Evolutionary conservation across 2,329 filamentous ascomycete genomes (phyloP), one percentile per base, ranked within the genome.

Genomic region (Fusarium bactridioides): DNA sequence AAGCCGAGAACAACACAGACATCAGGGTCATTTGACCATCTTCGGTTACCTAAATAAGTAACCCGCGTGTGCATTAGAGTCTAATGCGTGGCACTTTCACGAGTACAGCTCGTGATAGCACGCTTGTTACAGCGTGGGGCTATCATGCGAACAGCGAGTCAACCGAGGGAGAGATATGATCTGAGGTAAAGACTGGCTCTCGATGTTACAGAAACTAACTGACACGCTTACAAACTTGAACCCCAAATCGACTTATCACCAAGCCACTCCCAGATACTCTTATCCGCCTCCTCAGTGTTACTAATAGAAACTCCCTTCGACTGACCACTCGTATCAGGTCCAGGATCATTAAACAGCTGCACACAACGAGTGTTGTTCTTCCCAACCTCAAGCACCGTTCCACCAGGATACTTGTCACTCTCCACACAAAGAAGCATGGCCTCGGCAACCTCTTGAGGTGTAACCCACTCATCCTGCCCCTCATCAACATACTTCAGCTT

Each of bases 391-490:
- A 86, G 57, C 4, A 86, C 75, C 0, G 83, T 83, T 0, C 84
- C 84, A 9, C 83, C 83, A 3, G 74, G 70, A 19, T 82, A 59
- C 3, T 78, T 72, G 0, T 77, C 77, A 5, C 78, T 76, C 67
- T 83, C 78, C 3, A 83, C 74, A 15, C 82, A 80, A 16, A 76
- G 71, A 19, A 86, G 64, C 85, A 87, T 87, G 0, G 80, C 83
- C 38, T 80, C 70, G 5, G 85, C 85, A 0, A 86, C 83, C 47
- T 83, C 82, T 4, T 82, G 70, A 0, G 84, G 81, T 1, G 81
- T 82, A 2, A 84, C 80, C 83, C 84, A 86, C 0, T 65, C 77
- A 60, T 84, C 83, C 29, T 74, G 65, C 7, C 62, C 64, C 31
- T 77, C 59, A 11, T 84, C 77, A 1, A 86, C 66, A 41, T 79